Percentiles rank a stretch among this genome's conserved stretches.
Conservation (phyloP, 257 asterid species). For the Nicotiana benthamiana region DNA sequence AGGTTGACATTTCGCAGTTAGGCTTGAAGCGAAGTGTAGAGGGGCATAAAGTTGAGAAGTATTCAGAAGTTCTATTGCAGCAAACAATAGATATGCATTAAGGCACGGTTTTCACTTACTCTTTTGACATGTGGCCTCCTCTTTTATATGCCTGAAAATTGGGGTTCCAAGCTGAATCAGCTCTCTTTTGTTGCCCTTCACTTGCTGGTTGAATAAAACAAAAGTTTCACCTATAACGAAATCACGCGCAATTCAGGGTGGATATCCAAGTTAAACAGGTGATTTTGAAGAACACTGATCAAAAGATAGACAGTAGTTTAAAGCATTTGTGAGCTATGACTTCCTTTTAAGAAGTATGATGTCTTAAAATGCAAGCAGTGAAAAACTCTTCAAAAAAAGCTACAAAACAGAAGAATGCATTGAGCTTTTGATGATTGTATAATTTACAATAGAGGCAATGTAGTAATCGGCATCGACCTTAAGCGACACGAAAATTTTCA, state of each 20-base stretch:
- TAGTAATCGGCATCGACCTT: neutral
- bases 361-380: neutral
- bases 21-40: neutral
- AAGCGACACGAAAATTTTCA: neutral
- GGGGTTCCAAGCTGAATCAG: slow-evolving; percentile 91
- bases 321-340: neutral
- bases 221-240: slow-evolving; percentile 73
- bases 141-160: slow-evolving; percentile 63
- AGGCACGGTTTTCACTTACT: slow-evolving; percentile 30
- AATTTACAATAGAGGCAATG: neutral
- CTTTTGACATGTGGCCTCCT: slow-evolving; percentile 43
- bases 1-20: neutral
- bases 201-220: slow-evolving; percentile 78
- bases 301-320: neutral
- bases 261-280: neutral
- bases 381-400: neutral
- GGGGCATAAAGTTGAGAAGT: neutral
- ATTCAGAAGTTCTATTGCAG: neutral
- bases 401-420: neutral
- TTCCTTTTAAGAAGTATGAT: neutral
- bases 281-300: neutral
- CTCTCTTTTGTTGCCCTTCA: slow-evolving; percentile 93
- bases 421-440: neutral
- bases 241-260: neutral
- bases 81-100: neutral